Percentiles rank a stretch among this genome's conserved stretches.
Conservation (phyloP, 2,329 filamentous ascomycete species). For the Colletotrichum sp. region DNA sequence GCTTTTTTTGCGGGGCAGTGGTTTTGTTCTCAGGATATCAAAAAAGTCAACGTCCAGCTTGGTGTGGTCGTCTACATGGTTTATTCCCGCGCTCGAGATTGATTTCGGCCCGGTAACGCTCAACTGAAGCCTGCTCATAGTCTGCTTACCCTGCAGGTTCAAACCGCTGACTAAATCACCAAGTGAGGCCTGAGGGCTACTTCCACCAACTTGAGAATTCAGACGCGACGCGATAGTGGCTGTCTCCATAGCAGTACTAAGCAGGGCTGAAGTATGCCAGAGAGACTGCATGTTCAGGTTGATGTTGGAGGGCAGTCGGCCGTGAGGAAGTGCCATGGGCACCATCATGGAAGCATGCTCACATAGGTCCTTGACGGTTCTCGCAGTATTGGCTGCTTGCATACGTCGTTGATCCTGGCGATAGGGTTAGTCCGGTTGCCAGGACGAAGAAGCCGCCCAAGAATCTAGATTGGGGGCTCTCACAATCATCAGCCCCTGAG, state of each 20-base stretch:
- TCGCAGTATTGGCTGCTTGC: conserved; percentile 75
- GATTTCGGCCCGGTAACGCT: conserved; percentile 50
- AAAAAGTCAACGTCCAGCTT: conserved; percentile 37
- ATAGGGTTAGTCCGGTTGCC: not conserved
- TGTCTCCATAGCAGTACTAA: conserved; percentile 79
- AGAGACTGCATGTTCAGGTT: conserved; percentile 65
- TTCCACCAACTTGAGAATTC: conserved; percentile 41
- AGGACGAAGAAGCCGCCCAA: not conserved
- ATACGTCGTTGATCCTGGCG: conserved; percentile 62
- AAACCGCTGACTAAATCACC: conserved; percentile 69
- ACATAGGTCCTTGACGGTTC: conserved; percentile 71
- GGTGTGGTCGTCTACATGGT: conserved; percentile 30
- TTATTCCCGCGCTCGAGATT: conserved; percentile 25
- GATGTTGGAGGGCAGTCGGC: conserved; percentile 60
- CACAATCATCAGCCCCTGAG: conserved; percentile 25
- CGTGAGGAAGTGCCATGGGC: conserved; percentile 71
- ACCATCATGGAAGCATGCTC: conserved; percentile 78
- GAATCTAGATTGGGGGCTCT: not conserved
- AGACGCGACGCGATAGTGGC: conserved; percentile 79
- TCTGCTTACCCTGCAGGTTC: conserved; percentile 80
- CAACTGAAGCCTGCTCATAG: conserved; percentile 77
- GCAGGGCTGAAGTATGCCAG: conserved; percentile 83
- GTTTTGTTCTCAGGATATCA: conserved; percentile 17
- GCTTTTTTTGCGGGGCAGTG: conserved; percentile 13
- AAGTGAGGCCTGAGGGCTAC: conserved; percentile 52